Evolutionary conservation across 768 basidiomycete genomes (phyloP).

Genomic region (Piloderma croceum): DNA sequence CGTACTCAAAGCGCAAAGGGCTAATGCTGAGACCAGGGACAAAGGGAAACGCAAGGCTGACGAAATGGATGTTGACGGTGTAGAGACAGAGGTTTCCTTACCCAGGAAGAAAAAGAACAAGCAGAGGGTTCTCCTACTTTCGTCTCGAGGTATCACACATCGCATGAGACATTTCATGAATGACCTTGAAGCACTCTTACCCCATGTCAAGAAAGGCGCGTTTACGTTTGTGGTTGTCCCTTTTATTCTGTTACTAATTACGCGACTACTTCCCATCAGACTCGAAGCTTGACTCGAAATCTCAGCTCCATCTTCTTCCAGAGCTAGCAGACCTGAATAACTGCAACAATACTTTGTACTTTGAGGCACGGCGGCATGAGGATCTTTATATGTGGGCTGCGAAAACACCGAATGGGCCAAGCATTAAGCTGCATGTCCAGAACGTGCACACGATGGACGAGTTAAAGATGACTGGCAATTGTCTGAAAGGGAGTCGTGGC

Average conservation of each 20-base stretch:
- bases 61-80: conserved; percentile 54
- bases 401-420: conserved; percentile 96
- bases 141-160: conserved; percentile 90
- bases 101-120: conserved; percentile 75
- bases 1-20: conserved; percentile 54
- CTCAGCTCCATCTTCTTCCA: conserved; percentile 84
- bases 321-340: conserved; percentile 96
- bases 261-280: conserved; percentile 60
- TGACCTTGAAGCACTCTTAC: conserved; percentile 83
- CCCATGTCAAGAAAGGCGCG: conserved; percentile 95
- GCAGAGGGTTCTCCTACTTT: conserved; percentile 89
- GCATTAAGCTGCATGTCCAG: conserved; percentile 95
- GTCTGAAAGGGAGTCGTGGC: conserved; percentile 91
- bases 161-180: conserved; percentile 97
- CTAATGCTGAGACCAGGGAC: conserved; percentile 47
- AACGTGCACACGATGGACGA: conserved; percentile 99
- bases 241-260: neutral
- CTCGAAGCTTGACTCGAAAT: conserved; percentile 96
- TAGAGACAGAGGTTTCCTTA: conserved; percentile 28
- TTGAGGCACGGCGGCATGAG: conserved; percentile 92
- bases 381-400: conserved; percentile 96
- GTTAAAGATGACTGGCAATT: conserved; percentile 98
- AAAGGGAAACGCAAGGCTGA: conserved; percentile 64
- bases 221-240: conserved; percentile 3
- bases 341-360: conserved; percentile 96